These are phyloP conservation scores for Aspergillus sp. DNA, from an alignment of 2,329 filamentous ascomycete species.

Conservation along the genomic window DNA sequence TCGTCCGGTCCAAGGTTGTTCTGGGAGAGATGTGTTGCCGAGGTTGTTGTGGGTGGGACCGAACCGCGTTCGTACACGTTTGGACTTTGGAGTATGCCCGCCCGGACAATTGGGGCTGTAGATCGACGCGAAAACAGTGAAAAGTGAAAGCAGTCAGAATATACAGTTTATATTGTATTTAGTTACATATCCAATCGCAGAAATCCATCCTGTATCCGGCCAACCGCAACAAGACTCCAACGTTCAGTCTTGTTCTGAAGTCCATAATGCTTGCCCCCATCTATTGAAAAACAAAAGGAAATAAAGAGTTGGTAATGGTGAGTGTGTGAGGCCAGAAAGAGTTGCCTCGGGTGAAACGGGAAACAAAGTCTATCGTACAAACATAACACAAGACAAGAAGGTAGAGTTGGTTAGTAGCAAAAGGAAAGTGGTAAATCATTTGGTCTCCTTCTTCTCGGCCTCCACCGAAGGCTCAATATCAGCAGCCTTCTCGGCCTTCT, in stretches of 20 bases:
- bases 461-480: slow-evolving; percentile 13
- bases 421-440: slow-evolving; percentile 16
- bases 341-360: not conserved
- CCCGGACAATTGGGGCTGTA: too few relatives aligned
- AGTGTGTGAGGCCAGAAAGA: not conserved
- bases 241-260: not conserved
- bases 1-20: not conserved
- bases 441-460: slow-evolving; percentile 25
- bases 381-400: slow-evolving; percentile 21
- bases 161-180: not conserved
- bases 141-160: not conserved
- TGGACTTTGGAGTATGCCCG: too few relatives aligned
- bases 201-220: not conserved
- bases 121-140: not conserved
- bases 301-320: slow-evolving; percentile 1
- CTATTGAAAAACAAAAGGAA: slow-evolving; percentile 7
- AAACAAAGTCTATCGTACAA: slow-evolving; percentile 23
- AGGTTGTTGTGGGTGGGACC: not conserved
- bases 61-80: not conserved
- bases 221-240: not conserved
- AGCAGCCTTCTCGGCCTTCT: slow-evolving; percentile 31
- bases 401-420: not conserved
- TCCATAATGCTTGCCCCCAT: not conserved
- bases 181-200: not conserved
- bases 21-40: not conserved